Conservation (phyloP, 352 stramenopile genomes). For the Globisporangium nunn region DNA sequence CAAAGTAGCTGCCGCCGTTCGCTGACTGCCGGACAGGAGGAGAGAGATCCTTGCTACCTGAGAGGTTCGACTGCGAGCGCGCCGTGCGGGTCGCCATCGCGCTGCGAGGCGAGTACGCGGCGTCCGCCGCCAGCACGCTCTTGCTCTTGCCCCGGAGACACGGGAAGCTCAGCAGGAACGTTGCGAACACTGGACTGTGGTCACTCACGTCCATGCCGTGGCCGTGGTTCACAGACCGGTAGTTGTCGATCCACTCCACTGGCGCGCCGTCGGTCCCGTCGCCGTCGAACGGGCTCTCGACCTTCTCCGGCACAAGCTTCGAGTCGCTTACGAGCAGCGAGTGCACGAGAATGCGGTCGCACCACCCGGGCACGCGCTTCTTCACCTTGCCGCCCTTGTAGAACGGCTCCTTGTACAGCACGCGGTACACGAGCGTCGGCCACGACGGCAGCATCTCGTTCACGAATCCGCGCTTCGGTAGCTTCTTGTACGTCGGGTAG, state of each 20-base stretch:
- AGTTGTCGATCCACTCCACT: slow-evolving; percentile 59
- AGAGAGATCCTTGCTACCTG: slow-evolving; percentile 18
- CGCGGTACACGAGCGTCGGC: slow-evolving; percentile 67
- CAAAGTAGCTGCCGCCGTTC: slow-evolving; percentile 62
- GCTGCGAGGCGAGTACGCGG: not conserved
- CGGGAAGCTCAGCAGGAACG: slow-evolving; percentile 70
- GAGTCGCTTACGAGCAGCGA: slow-evolving; percentile 75
- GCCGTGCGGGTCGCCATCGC: slow-evolving; percentile 22
- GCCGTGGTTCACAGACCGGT: slow-evolving; percentile 76
- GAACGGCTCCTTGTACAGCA: slow-evolving; percentile 86
- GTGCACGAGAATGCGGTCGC: slow-evolving; percentile 82
- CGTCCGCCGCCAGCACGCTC: not conserved
- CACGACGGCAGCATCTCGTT: slow-evolving; percentile 60
- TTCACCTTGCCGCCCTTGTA: slow-evolving; percentile 88
- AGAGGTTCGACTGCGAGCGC: slow-evolving; percentile 42
- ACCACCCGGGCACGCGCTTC: slow-evolving; percentile 83
- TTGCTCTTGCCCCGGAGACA: slow-evolving; percentile 16
- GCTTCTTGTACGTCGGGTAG: slow-evolving; percentile 88
- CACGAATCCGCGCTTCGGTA: slow-evolving; percentile 58
- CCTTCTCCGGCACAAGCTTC: slow-evolving; percentile 73
- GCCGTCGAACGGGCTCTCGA: slow-evolving; percentile 39
- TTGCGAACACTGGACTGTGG: slow-evolving; percentile 73
- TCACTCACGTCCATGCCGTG: slow-evolving; percentile 79
- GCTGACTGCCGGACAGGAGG: slow-evolving; percentile 2
- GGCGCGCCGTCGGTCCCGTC: slow-evolving; percentile 4